Evolutionary conservation across 345 rosid species (phyloP).

Genomic region (Salix dunnii): DNA sequence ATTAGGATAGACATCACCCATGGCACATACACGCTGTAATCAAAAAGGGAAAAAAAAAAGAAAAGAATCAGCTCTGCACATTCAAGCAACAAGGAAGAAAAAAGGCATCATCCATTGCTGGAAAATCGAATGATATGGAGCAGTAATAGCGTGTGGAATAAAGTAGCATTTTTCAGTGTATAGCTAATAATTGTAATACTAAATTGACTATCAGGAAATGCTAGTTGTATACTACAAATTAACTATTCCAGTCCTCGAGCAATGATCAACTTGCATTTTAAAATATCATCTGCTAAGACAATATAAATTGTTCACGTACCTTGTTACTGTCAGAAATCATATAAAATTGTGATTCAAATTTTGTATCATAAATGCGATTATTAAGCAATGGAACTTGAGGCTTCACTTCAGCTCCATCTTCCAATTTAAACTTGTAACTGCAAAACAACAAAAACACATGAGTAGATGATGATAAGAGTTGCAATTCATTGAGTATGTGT

Average conservation of each 20-base stretch:
- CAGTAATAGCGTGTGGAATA: background rate
- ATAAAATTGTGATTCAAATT: slow-evolving; percentile 94
- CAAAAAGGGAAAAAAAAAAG: slow-evolving; percentile 2
- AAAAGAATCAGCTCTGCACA: slow-evolving; percentile 8
- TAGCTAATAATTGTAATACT: background rate
- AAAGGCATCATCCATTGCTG: background rate
- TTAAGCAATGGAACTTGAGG: slow-evolving; percentile 85
- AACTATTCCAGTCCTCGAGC: background rate
- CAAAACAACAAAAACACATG: slow-evolving; percentile 22
- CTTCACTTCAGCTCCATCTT: slow-evolving; percentile 83
- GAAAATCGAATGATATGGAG: background rate
- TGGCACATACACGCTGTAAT: slow-evolving; percentile 71
- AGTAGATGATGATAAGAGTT: slow-evolving; percentile 4
- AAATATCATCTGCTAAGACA: background rate
- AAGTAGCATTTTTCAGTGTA: background rate
- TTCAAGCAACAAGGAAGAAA: background rate
- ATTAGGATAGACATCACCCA: slow-evolving; percentile 84
- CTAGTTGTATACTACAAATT: background rate
- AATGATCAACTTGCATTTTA: background rate
- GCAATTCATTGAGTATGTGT: slow-evolving; percentile 1
- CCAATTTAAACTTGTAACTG: slow-evolving; percentile 92
- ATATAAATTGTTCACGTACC: slow-evolving; percentile 39
- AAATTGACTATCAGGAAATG: background rate
- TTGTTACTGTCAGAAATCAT: slow-evolving; percentile 89
- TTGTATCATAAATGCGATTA: slow-evolving; percentile 91